Base-by-base conservation (phyloP, 1,139 yeast genomes). In the Pichia cactophila region DNA sequence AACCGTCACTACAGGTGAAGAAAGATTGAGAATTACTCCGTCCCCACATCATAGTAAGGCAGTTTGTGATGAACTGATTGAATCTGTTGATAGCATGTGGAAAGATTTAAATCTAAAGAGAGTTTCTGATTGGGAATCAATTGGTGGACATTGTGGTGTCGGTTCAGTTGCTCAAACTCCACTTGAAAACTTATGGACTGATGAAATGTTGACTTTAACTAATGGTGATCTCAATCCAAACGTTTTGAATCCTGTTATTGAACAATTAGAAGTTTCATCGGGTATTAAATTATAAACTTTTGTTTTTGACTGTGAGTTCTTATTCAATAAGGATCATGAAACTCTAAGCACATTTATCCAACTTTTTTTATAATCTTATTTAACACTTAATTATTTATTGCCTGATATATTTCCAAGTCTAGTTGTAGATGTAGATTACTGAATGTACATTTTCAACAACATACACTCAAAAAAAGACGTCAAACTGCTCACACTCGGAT, bases 1-100 rank as follows among this genome's bases (percentile, higher is more conserved):
- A 50, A 92, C 98, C 29, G 98, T 92, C 51, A 86, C 97, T 39
- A 83, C 87, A 62, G 98, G 98, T 54, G 83, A 89, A 58, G 99
- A 92, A 72, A 82, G 98, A 67, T 79, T 92, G 64, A 82, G 99
- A 71, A 83, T 92, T 64, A 92, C 98, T 20, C 97, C 99, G 48
- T 90, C 98, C 41, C 99, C 99, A 41, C 97, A 97, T 50, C 99
- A 92, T 68, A 79, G 81, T 33, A 75, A 81, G 51, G 85, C 83
- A 54, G 75, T 87, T 50, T 77, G 92, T 52, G 87, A 89, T 65
- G 77, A 81, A 57, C 77, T 92, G 60, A 75, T 92, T 53, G 77
- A 71, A 14, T 90, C 97, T 7, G 73, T 94, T 47, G 95, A 88
- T 60, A 77, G 80, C 46, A 89, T 90, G 29, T 92, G 92, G 72